Evolutionary conservation across 139 green algal genomes (phyloP).

Genomic region (Parachlorella kessleri): DNA sequence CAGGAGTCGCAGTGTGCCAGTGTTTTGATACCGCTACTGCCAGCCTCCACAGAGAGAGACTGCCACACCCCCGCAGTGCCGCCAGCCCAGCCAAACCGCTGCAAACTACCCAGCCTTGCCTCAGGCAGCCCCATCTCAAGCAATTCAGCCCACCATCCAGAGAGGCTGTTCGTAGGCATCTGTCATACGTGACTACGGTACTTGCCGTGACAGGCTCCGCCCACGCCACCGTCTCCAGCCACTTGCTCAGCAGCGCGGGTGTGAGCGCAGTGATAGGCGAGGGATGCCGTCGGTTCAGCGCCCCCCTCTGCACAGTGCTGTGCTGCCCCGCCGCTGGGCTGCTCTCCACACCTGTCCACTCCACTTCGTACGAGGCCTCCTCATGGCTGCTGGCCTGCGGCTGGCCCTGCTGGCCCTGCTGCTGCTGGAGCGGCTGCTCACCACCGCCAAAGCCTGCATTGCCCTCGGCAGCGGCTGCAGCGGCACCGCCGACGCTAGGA

Average conservation of each 20-base stretch:
- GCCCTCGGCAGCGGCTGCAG: not conserved
- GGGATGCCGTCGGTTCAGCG: not conserved
- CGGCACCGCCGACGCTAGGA: not conserved
- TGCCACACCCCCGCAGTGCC: too few relatives aligned
- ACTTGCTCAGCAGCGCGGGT: constrained; percentile 22
- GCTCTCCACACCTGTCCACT: constrained; percentile 28
- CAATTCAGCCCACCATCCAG: too few relatives aligned
- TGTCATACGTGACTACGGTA: too few relatives aligned
- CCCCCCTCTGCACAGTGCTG: not conserved
- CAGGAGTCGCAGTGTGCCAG: too few relatives aligned
- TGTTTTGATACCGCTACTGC: too few relatives aligned
- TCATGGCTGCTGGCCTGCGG: not conserved
- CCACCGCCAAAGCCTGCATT: not conserved
- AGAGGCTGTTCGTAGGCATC: too few relatives aligned
- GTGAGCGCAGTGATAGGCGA: constrained; percentile 21
- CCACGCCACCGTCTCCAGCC: constrained; percentile 39
- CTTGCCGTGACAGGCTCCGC: constrained; percentile 16
- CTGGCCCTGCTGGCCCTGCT: not conserved
- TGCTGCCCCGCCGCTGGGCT: not conserved
- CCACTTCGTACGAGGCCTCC: constrained; percentile 40
- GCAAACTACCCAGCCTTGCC: too few relatives aligned
- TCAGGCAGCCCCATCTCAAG: too few relatives aligned
- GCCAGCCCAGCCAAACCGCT: too few relatives aligned
- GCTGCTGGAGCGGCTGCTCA: not conserved
- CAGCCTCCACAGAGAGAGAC: too few relatives aligned